These are phyloP conservation scores for Aristolochia fimbriata DNA, from an alignment of 164 flowering plant species.

Conservation along the genomic window DNA sequence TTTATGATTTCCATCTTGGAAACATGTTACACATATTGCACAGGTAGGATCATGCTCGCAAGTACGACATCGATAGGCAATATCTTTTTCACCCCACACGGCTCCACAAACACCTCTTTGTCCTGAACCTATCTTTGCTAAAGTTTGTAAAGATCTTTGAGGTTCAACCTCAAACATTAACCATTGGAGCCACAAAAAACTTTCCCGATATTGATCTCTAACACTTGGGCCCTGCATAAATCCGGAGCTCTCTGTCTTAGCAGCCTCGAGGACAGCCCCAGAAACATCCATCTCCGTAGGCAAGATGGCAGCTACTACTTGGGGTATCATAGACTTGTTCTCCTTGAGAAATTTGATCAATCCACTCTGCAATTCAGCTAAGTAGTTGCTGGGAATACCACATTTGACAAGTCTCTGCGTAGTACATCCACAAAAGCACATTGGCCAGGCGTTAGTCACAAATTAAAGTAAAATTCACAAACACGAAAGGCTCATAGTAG, in stretches of 20 bases:
- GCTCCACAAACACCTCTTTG: conserved; percentile 94
- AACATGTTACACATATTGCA: conserved; percentile 97
- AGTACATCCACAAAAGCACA: not conserved
- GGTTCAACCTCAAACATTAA: conserved; percentile 89
- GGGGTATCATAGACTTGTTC: conserved; percentile 25
- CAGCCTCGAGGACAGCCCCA: conserved; percentile 13
- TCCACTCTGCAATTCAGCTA: conserved; percentile 30
- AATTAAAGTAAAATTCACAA: not conserved
- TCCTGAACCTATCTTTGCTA: conserved; percentile 37
- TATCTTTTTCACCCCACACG: conserved; percentile 81
- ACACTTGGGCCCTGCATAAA: conserved; percentile 11
- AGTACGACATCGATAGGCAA: conserved; percentile 79
- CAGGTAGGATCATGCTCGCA: conserved; percentile 96
- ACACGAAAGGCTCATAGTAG: not conserved
- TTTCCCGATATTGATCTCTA: conserved; percentile 38
- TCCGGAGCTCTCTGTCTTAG: conserved; percentile 14
- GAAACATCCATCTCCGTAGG: conserved; percentile 45
- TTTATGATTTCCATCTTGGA: conserved; percentile 86
- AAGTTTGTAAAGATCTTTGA: conserved; percentile 19
- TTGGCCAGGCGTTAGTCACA: not conserved
- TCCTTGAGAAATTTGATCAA: conserved; percentile 42
- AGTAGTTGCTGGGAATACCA: conserved; percentile 48
- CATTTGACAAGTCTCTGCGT: conserved; percentile 52
- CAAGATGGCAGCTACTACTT: conserved; percentile 52
- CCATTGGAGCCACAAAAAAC: conserved; percentile 83